Base-by-base conservation (phyloP, 805 yeast species). In the Danielozyma ontarioensis region DNA sequence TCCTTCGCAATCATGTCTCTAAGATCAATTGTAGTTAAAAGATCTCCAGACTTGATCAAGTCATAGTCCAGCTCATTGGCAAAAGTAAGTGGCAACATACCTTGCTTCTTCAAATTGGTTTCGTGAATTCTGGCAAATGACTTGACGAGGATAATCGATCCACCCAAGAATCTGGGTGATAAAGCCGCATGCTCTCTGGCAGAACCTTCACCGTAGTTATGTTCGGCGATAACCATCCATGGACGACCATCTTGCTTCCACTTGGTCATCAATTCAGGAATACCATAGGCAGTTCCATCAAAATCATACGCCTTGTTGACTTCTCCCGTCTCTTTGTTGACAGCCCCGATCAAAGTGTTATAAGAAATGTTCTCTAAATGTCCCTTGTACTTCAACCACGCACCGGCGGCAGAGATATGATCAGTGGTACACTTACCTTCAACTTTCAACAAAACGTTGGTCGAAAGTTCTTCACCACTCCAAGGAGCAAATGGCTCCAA, bases 121-220 rank as follows among this genome's bases (percentile, higher is more conserved):
- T 90, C 98, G 64, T 90, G 98, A 52, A 90, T 90, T 73, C 98
- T 83, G 23, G 98, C 98, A 66, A 90, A 90, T 7, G 97, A 89
- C 64, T 89, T 90, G 49, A 86, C 95, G 41, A 90, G 68, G 42
- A 90, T 83, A 43, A 88, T 76, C 37, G 80, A 65, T 42, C 98
- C 97, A 40, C 97, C 97, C 28, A 93, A 72, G 70, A 85, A 93
- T 63, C 94, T 76, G 36, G 97, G 98, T 22, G 93, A 86, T 46
- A 93, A 71, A 12, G 97, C 97, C 29, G 98, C 98, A 54, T 90
- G 98, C 62, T 90, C 98, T 75, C 98, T 84, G 21, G 98, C 97
- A 31, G 97, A 89, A 51, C 98, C 98, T 70, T 90, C 98, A 65
- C 98, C 98, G 55, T 90, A 93, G 64, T 90, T 90, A 58, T 93